phyloP scores from a whole-genome alignment of 139 green algal species.

The Cymbomonas tetramitiformis region DNA sequence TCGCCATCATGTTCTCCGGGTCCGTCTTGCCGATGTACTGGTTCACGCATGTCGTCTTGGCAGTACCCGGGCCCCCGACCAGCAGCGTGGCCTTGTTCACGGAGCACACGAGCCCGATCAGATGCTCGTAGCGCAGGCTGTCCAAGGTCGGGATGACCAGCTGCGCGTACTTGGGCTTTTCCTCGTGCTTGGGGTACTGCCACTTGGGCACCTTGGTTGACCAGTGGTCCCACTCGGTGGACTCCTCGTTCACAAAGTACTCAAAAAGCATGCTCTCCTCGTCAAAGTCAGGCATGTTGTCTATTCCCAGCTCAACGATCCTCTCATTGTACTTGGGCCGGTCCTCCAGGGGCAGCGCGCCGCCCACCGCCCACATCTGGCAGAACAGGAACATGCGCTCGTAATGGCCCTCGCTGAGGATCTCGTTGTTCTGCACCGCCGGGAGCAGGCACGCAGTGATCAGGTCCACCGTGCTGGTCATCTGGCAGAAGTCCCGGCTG shows the following conservation, averaged over 20 bases:
- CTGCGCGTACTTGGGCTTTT: conserved; percentile 73
- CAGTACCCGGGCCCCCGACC: conserved; percentile 65
- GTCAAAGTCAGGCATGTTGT: conserved; percentile 32
- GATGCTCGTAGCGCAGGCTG: conserved; percentile 59
- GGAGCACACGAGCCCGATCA: conserved; percentile 55
- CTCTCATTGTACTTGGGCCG: conserved; percentile 50
- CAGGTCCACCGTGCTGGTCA: conserved; percentile 50
- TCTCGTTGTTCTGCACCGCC: conserved; percentile 15
- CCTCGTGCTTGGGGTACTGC: conserved; percentile 56
- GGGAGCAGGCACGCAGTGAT: conserved; percentile 48
- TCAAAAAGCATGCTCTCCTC: conserved; percentile 67
- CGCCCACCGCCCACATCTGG: conserved; percentile 65
- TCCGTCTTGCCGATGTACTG: conserved; percentile 65
- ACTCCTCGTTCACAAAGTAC: conserved; percentile 55
- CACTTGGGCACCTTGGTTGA: conserved; percentile 53
- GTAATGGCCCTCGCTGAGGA: conserved; percentile 37
- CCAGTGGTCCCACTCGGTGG: conserved; percentile 64
- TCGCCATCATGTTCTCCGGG: conserved; percentile 42
- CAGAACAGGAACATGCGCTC: conserved; percentile 80
- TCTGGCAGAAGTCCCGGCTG: neutral
- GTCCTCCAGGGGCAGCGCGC: conserved; percentile 59
- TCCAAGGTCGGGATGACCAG: conserved; percentile 82
- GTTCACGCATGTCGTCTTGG: conserved; percentile 64
- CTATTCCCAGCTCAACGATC: conserved; percentile 31
- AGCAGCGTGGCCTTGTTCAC: conserved; percentile 38